phyloP scores from a whole-genome alignment of 352 stramenopile genomes.

The Globisporangium irregulare region DNA sequence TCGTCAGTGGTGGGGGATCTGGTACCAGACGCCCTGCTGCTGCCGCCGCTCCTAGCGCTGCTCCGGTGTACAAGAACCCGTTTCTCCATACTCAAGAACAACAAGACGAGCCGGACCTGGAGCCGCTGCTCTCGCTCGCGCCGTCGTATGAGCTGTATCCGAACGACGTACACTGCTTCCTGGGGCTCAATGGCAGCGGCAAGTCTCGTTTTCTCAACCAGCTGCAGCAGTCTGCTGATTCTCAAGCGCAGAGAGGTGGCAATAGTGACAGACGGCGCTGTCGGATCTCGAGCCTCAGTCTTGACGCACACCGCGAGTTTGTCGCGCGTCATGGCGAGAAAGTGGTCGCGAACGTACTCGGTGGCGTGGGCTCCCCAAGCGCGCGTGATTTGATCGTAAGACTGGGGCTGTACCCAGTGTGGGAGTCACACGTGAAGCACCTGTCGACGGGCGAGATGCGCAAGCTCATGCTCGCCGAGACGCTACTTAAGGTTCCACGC shows the following conservation, averaged over 20 bases:
- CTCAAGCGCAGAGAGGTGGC: not conserved
- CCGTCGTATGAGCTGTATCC: constrained; percentile 39
- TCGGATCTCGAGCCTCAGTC: constrained; percentile 53
- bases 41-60: not conserved
- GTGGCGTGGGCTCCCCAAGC: constrained; percentile 57
- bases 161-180: constrained; percentile 67
- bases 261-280: constrained; percentile 13
- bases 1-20: not conserved
- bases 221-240: constrained; percentile 25
- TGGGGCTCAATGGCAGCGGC: constrained; percentile 68
- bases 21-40: not conserved
- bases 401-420: constrained; percentile 90
- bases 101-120: not conserved
- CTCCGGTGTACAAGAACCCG: constrained; percentile 12
- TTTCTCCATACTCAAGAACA: constrained; percentile 2
- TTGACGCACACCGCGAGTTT: constrained; percentile 87
- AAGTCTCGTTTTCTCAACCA: constrained; percentile 56
- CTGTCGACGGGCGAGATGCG: constrained; percentile 93
- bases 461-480: constrained; percentile 86
- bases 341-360: constrained; percentile 66
- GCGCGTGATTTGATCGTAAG: constrained; percentile 89
- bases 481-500: constrained; percentile 70
- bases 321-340: constrained; percentile 50
- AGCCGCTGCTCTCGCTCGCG: constrained; percentile 33
- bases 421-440: constrained; percentile 77